Percentiles rank a stretch among this genome's conserved stretches.
Conservation (phyloP, 1,284 basidiomycete genomes). For the Rhodofomes roseus region DNA sequence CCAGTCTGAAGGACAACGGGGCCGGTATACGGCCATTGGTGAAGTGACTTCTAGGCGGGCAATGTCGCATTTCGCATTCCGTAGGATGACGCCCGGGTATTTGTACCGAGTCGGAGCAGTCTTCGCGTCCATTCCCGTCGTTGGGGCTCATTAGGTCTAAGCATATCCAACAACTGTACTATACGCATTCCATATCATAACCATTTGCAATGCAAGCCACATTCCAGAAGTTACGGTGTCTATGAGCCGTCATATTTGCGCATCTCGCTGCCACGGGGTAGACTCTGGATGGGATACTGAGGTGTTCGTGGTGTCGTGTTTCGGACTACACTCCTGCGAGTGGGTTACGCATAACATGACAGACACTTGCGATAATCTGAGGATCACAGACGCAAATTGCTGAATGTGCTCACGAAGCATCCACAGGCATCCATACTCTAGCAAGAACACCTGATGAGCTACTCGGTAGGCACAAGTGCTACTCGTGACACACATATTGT, state of each 20-base stretch:
- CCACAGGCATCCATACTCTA: neutral
- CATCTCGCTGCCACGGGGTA: too few species aligned
- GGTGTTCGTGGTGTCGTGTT: too few species aligned
- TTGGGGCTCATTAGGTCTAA: neutral
- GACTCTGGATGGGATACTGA: too few species aligned
- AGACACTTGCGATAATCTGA: neutral
- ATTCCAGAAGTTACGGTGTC: too few species aligned
- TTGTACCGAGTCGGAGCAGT: too few species aligned
- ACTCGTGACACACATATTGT: neutral
- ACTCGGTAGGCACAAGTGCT: neutral
- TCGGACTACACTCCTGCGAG: too few species aligned
- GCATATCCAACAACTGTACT: neutral
- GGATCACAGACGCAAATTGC: neutral
- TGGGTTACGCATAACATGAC: too few species aligned
- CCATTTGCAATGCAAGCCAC: neutral
- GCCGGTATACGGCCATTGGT: conserved; percentile 37
- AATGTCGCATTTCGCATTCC: neutral
- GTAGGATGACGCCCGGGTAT: too few species aligned
- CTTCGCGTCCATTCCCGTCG: too few species aligned
- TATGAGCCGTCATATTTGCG: too few species aligned
- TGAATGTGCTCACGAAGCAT: neutral
- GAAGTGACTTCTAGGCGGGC: conserved; percentile 26
- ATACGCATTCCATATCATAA: neutral
- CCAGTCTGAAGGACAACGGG: conserved; percentile 37
- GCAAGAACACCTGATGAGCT: neutral